Base-by-base conservation (phyloP, 1,284 basidiomycete genomes). In the Ustilago hordei region DNA sequence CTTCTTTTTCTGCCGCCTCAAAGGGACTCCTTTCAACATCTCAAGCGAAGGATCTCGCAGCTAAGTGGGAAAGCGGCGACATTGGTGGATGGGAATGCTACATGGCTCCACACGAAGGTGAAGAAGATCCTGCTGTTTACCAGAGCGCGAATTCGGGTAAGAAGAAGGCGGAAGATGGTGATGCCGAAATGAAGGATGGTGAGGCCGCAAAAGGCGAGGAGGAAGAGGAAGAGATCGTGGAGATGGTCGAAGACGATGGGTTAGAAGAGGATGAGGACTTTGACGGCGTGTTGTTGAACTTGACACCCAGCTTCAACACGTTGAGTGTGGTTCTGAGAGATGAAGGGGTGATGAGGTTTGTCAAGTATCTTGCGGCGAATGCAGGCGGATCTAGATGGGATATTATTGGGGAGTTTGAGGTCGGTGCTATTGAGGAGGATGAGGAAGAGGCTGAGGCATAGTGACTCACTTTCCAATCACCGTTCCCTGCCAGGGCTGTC, bases 81-180 rank as follows among this genome's bases (percentile, higher is more conserved):
- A 93, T 93, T 90, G 95, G 95, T 63, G 95, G 95, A 28, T 97
- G 95, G 95, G 95, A 97, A 89, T 96, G 94, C 86, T 98, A 97
- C 86, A 94, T 97, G 91, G 92, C 95, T 3, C 94, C 95, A 71
- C 92, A 95, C 77, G 94, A 93, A 84, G 93, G 93, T 77, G 94
- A 95, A 79, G 80, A 82, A 31, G 83, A 83, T 41, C 95, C 95
- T 5, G 94, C 95, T 3, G 93, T 97, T 17, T 98, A 97, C 87
- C 92, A 94, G 58, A 87, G 87, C 53, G 86, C 86, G 41, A 86
- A 84, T 34, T 86, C 85, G 61, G 85, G 86, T 83, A 75, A 73
- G 70, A 76, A 80, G 69, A 69, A 75, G 62, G 69, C 64, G 8
- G 76, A 77, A 1, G 78, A 69, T 2, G 75, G 75, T 2, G 78